phyloP scores from a whole-genome alignment of 192 early-diverging fungal species.

The Chytriomyces sp. region DNA sequence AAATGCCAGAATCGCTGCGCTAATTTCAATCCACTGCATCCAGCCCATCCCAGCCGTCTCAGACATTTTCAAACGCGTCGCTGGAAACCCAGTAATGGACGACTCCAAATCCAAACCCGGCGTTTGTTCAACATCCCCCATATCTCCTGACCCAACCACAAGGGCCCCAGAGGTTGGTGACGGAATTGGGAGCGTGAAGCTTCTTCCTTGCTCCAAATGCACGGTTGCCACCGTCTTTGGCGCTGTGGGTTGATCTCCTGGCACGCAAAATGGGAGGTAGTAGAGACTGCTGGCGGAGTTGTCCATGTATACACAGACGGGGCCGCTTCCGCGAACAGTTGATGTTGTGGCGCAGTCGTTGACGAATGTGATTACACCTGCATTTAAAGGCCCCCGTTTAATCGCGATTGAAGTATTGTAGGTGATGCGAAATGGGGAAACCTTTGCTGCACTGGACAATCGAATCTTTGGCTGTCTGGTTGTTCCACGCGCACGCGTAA shows the following conservation, averaged over 20 bases:
- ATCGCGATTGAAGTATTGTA: not conserved
- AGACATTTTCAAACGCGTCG: too few species aligned
- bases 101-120: too few species aligned
- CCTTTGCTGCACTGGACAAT: constrained; percentile 13
- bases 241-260: not conserved
- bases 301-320: constrained; percentile 18
- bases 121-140: too few species aligned
- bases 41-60: too few species aligned
- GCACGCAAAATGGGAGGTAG: constrained; percentile 23
- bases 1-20: too few species aligned
- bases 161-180: not conserved
- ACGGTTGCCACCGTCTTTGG: not conserved
- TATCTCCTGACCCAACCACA: too few species aligned
- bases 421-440: not conserved
- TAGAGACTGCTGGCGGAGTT: not conserved
- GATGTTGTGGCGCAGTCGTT: not conserved
- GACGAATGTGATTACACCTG: not conserved
- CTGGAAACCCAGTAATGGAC: too few species aligned
- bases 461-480: not conserved
- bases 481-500: constrained; percentile 10
- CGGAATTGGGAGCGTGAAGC: not conserved
- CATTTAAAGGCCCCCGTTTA: not conserved
- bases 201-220: not conserved
- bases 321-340: not conserved
- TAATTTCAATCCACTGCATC: too few species aligned